A percentile compares a stretch with the other conserved stretches of the same genome.
Conservation (phyloP, 192 early-diverging fungal species). For the Blastocladiella britannica region DNA sequence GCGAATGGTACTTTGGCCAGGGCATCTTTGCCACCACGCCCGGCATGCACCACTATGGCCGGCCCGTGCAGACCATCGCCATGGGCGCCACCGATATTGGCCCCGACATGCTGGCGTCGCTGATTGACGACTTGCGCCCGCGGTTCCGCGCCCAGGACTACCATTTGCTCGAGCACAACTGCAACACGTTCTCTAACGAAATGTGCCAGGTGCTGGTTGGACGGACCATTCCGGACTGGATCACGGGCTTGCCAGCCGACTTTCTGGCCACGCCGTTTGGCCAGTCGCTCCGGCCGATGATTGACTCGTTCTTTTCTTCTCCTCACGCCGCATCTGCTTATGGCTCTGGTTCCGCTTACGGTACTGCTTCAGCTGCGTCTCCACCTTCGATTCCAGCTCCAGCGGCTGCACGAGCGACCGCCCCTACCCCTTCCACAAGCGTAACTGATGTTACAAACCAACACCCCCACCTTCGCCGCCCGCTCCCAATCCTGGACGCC, state of each 20-base stretch:
- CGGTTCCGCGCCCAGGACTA: conserved; percentile 46
- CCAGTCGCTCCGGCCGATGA: conserved; percentile 38
- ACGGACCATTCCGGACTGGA: conserved; percentile 45
- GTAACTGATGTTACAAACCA: too few relatives aligned
- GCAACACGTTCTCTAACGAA: conserved; percentile 58
- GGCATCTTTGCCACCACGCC: conserved; percentile 31
- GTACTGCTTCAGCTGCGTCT: too few relatives aligned
- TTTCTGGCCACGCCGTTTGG: conserved; percentile 44
- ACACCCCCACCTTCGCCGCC: too few relatives aligned
- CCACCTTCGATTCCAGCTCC: too few relatives aligned
- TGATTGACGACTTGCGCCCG: conserved; percentile 36
- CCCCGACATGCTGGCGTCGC: conserved; percentile 43
- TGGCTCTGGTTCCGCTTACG: too few relatives aligned
- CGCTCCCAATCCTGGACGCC: too few relatives aligned
- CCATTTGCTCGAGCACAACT: conserved; percentile 67
- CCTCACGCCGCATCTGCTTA: too few relatives aligned
- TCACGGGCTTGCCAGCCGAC: conserved; percentile 49
- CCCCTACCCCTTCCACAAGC: too few relatives aligned
- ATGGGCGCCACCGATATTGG: conserved; percentile 65
- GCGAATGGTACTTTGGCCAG: conserved; percentile 58
- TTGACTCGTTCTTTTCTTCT: conserved; percentile 34
- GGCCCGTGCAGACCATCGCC: conserved; percentile 37
- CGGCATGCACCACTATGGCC: conserved; percentile 31
- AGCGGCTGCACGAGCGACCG: too few relatives aligned
- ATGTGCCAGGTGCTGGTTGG: conserved; percentile 65